A percentile compares a stretch with the other conserved stretches of the same genome.
Conservation (phyloP, 495 filamentous ascomycete genomes). For the Daldinia childiae region DNA sequence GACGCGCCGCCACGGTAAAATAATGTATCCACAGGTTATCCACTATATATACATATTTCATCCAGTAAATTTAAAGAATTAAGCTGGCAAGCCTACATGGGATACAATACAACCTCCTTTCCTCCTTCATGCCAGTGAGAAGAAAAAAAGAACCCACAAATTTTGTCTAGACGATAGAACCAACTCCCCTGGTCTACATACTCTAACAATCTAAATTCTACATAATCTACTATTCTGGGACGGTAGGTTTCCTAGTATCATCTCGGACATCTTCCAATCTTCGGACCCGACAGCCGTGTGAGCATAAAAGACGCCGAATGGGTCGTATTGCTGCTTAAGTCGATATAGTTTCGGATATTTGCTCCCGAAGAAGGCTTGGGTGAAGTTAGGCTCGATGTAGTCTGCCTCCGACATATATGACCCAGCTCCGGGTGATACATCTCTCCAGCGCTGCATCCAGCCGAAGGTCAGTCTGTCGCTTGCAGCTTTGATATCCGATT, state of each 20-base stretch:
- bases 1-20: too few species aligned
- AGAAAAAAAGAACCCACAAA: background rate
- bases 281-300: conserved; percentile 62
- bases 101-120: too few species aligned
- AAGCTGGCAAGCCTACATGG: too few species aligned
- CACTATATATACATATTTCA: too few species aligned
- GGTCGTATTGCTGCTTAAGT: conserved; percentile 62
- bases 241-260: conserved; percentile 43
- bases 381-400: conserved; percentile 65
- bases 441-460: conserved; percentile 55
- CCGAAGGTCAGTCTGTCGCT: conserved; percentile 60
- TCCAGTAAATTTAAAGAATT: too few species aligned
- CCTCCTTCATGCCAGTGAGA: background rate
- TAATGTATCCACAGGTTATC: too few species aligned
- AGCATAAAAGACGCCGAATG: conserved; percentile 61
- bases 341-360: conserved; percentile 54
- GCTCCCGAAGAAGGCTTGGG: conserved; percentile 64
- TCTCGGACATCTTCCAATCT: conserved; percentile 49
- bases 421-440: conserved; percentile 52
- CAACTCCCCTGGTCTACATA: background rate
- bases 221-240: conserved; percentile 43
- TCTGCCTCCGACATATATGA: conserved; percentile 60
- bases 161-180: background rate
- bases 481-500: conserved; percentile 49
- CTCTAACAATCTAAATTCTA: conserved; percentile 25